phyloP scores from a whole-genome alignment of 2,329 filamentous ascomycete genomes.

The Penicillium sp. region DNA sequence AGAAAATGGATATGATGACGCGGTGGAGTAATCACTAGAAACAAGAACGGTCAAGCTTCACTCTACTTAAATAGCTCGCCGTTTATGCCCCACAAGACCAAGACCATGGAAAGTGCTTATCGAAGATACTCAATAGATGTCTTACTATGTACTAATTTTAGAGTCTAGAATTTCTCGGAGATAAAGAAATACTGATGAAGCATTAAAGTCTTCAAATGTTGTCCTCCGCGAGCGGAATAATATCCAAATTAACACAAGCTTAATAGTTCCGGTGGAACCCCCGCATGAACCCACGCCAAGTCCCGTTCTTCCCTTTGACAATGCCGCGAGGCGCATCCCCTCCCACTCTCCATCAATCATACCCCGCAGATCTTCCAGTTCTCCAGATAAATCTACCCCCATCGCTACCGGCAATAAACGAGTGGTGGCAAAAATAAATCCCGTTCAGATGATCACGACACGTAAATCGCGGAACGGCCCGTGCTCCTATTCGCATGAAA shows the following conservation, averaged over 20 bases:
- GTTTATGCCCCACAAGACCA: not conserved
- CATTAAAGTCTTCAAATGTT: not conserved
- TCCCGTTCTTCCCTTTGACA: not conserved
- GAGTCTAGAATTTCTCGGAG: not conserved
- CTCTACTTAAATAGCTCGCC: not conserved
- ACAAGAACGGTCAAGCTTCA: not conserved
- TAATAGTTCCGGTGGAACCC: not conserved
- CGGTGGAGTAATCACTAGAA: not conserved
- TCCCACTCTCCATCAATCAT: not conserved
- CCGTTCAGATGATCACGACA: not conserved
- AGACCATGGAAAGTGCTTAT: not conserved
- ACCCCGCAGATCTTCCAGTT: not conserved
- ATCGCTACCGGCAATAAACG: not conserved
- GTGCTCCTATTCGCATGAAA: not conserved
- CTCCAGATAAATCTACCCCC: not conserved
- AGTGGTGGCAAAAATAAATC: slow-evolving; percentile 12
- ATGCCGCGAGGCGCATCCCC: not conserved
- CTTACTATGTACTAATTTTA: not conserved
- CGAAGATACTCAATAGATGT: not conserved
- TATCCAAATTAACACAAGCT: not conserved
- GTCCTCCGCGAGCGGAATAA: not conserved
- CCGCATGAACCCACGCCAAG: not conserved
- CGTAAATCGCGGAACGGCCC: not conserved
- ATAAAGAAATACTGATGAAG: not conserved
- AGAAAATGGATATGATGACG: not conserved